Conservation (phyloP, 139 green algal genomes). For the Chlamydomonas sp. region DNA sequence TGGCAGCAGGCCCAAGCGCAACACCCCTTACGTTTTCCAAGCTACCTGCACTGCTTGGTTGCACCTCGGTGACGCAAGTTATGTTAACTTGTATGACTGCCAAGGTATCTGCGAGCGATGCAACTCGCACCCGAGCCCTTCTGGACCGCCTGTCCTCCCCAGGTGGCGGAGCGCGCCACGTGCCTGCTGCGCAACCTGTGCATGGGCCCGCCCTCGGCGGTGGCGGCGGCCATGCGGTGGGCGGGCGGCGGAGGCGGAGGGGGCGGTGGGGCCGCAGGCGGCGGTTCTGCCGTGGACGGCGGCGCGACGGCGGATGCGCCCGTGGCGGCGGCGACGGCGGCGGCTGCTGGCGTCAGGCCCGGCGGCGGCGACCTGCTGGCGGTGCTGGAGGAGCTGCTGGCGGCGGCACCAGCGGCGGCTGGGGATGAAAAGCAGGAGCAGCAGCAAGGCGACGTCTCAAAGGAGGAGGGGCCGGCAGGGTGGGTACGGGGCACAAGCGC, state of each 20-base stretch:
- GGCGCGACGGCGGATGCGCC: not conserved
- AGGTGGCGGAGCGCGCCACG: conserved; percentile 63
- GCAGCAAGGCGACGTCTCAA: no score
- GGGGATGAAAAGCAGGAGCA: not conserved
- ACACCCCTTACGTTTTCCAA: no score
- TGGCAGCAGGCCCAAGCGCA: no score
- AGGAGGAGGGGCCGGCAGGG: no score
- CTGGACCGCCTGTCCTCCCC: no score
- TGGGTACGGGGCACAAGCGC: no score
- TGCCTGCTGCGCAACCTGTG: conserved; percentile 60
- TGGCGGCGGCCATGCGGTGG: conserved; percentile 41
- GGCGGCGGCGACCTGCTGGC: not conserved
- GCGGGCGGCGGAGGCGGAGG: conserved; percentile 12
- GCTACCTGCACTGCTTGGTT: no score
- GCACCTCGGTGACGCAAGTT: no score
- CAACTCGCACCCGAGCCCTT: no score
- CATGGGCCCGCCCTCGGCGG: conserved; percentile 37
- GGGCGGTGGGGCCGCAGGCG: not conserved
- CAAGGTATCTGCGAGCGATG: no score
- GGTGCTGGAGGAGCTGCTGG: conserved; percentile 5
- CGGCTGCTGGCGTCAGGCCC: not conserved
- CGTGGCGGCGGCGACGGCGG: not conserved
- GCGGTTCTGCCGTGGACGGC: not conserved
- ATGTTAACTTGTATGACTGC: no score
- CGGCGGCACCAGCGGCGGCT: not conserved